These are phyloP conservation scores for Climacium dendroides DNA, from an alignment of 225 moss, liverwort and hornwort species.

Conservation along the genomic window DNA sequence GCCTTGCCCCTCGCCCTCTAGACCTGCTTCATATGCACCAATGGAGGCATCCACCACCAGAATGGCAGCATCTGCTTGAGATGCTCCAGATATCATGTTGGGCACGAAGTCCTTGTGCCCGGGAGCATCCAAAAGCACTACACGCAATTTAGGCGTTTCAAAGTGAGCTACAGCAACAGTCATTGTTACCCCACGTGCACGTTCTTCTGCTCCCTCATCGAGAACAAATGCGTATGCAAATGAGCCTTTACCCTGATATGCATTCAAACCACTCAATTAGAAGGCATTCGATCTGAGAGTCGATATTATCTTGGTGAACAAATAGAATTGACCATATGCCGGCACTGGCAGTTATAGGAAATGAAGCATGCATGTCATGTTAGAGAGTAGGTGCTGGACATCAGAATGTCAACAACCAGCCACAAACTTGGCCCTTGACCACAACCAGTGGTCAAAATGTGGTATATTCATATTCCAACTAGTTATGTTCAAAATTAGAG, in stretches of 20 bases:
- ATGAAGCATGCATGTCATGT: neutral
- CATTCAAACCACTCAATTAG: neutral
- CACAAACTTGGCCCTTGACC: neutral
- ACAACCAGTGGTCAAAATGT: neutral
- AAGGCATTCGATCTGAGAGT: neutral
- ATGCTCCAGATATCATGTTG: slow-evolving; percentile 97
- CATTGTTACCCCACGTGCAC: slow-evolving; percentile 95
- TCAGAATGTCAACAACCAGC: neutral
- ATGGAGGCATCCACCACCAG: slow-evolving; percentile 87
- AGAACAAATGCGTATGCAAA: slow-evolving; percentile 95
- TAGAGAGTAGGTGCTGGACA: neutral
- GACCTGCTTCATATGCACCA: slow-evolving; percentile 88
- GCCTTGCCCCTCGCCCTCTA: slow-evolving; percentile 66
- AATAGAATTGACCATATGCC: neutral
- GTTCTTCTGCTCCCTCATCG: slow-evolving; percentile 97
- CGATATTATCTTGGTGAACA: neutral
- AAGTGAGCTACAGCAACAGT: slow-evolving; percentile 87
- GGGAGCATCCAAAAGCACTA: slow-evolving; percentile 87
- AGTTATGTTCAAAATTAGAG: neutral
- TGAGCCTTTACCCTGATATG: slow-evolving; percentile 79
- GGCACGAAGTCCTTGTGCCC: slow-evolving; percentile 98
- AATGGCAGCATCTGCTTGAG: slow-evolving; percentile 95
- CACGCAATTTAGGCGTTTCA: slow-evolving; percentile 68
- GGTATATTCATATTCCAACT: neutral
- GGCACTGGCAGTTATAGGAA: neutral